Evolutionary conservation across 106 monocot genomes (phyloP).

Genomic region (Acorus gramineus): DNA sequence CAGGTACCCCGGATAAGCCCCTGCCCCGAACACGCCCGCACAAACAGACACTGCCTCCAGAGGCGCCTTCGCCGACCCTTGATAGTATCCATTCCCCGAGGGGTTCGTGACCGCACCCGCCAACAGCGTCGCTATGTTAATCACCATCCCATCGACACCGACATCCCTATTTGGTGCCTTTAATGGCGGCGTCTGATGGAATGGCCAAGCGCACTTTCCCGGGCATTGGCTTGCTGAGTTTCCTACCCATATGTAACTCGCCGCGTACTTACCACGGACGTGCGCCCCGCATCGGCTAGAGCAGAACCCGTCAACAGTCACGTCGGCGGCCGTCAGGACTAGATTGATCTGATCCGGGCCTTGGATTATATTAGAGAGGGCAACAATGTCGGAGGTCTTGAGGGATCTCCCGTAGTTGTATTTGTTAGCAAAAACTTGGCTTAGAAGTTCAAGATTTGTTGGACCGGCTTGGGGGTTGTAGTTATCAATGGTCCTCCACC

Average conservation of each 20-base stretch:
- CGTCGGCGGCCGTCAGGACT: constrained; percentile 39
- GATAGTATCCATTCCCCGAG: constrained; percentile 30
- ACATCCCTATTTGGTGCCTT: constrained; percentile 37
- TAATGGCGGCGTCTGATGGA: constrained; percentile 33
- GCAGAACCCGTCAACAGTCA: constrained; percentile 55
- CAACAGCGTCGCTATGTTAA: constrained; percentile 29
- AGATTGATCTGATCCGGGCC: constrained; percentile 24
- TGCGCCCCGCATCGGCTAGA: constrained; percentile 53
- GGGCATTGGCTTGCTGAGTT: constrained; percentile 47
- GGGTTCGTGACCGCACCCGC: constrained; percentile 42
- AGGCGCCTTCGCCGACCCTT: constrained; percentile 33
- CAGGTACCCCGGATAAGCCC: too few relatives aligned
- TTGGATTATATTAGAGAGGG: constrained; percentile 27
- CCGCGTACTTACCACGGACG: constrained; percentile 16
- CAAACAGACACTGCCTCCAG: neutral
- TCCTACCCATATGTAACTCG: constrained; percentile 37
- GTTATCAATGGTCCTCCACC: too few relatives aligned
- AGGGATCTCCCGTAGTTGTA: constrained; percentile 27
- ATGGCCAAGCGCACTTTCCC: constrained; percentile 50
- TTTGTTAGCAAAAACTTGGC: too few relatives aligned
- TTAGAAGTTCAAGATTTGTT: neutral
- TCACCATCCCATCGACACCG: constrained; percentile 40
- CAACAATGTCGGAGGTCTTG: constrained; percentile 17
- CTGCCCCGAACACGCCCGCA: too few relatives aligned
- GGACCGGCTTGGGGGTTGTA: neutral